Evolutionary conservation across 75 land plant genomes (phyloP).

Genomic region (Cryptomeria japonica): DNA sequence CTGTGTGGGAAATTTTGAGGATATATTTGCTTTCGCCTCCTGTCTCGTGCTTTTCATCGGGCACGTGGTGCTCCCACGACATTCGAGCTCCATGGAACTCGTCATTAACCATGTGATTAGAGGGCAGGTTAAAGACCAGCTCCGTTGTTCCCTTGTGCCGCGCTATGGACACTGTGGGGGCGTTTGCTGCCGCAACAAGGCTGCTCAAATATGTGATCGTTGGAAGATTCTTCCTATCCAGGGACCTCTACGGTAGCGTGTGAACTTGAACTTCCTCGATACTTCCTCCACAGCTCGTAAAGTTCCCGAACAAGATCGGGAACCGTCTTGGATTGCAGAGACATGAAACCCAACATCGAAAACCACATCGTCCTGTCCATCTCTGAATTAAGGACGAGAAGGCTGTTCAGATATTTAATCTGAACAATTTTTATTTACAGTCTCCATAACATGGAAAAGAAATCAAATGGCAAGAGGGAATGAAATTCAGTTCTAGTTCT

Average conservation of each 20-base stretch:
- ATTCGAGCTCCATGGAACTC: constrained; percentile 30
- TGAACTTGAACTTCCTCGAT: background rate
- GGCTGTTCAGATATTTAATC: too few species aligned
- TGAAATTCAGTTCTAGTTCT: too few species aligned
- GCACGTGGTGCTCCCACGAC: constrained; percentile 21
- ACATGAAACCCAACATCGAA: background rate
- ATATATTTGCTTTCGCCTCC: constrained; percentile 6
- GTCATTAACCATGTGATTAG: constrained; percentile 36
- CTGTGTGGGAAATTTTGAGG: constrained; percentile 30
- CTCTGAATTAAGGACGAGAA: background rate
- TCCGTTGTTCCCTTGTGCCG: too few species aligned
- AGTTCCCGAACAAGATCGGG: background rate
- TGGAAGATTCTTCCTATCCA: background rate
- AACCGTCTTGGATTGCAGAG: background rate
- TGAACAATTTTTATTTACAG: too few species aligned
- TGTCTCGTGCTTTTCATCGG: background rate
- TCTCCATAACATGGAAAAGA: too few species aligned
- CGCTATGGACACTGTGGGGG: constrained; percentile 30
- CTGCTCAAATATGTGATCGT: background rate
- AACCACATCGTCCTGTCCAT: background rate
- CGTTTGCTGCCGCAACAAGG: constrained; percentile 18
- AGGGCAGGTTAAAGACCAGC: constrained; percentile 42
- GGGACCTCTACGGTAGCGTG: background rate
- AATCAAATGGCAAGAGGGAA: too few species aligned
- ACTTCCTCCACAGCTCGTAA: background rate